Base-by-base conservation (phyloP, 2,329 filamentous ascomycete genomes). In the Orbilia javanica region DNA sequence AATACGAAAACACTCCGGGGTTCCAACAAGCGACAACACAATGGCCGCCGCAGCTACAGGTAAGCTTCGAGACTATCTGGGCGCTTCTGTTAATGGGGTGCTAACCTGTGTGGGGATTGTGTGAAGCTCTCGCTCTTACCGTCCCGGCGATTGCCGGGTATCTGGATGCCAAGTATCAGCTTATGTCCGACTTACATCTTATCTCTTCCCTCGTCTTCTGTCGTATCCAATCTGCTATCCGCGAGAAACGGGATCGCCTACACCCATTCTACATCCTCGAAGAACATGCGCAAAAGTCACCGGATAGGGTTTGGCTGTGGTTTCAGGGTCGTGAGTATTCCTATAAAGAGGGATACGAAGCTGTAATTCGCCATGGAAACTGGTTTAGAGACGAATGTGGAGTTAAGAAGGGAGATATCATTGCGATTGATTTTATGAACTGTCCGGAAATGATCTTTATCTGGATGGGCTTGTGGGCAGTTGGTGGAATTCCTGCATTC, bases 361-460 rank as follows among this genome's bases (percentile, higher is more conserved):
- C 85, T 7, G 88, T 88, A 0, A 85, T 96, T 48, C 90, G 90
- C 75, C 93, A 94, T 82, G 93, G 92, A 29, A 86, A 88, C 66
- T 97, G 92, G 91, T 85, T 97, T 67, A 90, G 90, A 83, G 87
- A 87, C 1, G 87, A 85, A 8, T 87, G 90, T 65, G 86, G 87
- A 31, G 86, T 97, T 55, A 87, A 90, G 80, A 88, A 89, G 27
- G 89, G 88, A 52, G 92, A 96, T 65, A 89, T 97, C 36, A 91
- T 97, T 18, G 93, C 92, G 7, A 87, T 97, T 81, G 88, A 96
- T 83, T 92, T 93, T 80, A 90, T 92, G 84, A 97, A 97, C 83
- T 92, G 90, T 46, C 90, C 93, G n/a, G 87, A 88, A 2, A 95
- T 93, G 82, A 82, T 95, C 29, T 92, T 94, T 82, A 79, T 96